Percentiles rank a stretch among this genome's conserved stretches.
Conservation (phyloP, 257 asterid genomes). For the Capsicum pubescens region DNA sequence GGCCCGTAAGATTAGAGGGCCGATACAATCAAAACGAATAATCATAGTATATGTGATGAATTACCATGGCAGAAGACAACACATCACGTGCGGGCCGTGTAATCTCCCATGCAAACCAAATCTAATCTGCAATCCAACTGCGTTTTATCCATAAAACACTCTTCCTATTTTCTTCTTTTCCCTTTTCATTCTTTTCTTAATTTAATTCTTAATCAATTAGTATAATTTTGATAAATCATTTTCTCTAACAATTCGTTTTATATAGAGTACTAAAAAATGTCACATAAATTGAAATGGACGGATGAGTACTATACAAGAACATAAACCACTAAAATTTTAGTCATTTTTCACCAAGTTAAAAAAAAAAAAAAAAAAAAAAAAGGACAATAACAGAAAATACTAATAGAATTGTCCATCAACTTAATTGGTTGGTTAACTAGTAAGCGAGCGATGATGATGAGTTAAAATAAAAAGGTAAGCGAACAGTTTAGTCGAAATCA, state of each 20-base stretch:
- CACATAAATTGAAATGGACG: no score
- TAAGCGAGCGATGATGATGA: neutral
- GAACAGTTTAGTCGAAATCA: slow-evolving; percentile 9
- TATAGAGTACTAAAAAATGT: neutral
- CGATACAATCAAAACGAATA: neutral
- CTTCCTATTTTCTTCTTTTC: neutral
- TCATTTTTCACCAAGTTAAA: no score
- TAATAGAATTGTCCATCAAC: slow-evolving; percentile 29
- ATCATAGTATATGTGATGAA: neutral
- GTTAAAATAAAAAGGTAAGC: slow-evolving; percentile 16
- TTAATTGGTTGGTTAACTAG: slow-evolving; percentile 18
- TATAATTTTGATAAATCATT: neutral
- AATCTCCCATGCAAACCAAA: slow-evolving; percentile 30
- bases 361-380: neutral
- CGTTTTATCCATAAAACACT: no score
- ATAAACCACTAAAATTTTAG: neutral
- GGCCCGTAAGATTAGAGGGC: neutral
- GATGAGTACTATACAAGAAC: neutral
- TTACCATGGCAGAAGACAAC: neutral
- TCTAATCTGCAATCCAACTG: slow-evolving; percentile 30
- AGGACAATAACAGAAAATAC: neutral
- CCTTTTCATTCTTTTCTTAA: no score
- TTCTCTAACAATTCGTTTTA: neutral
- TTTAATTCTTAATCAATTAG: neutral
- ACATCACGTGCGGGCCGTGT: slow-evolving; percentile 29